Percentiles rank a stretch among this genome's conserved stretches.
These are phyloP conservation scores for Lomentospora prolificans DNA, from an alignment of 2,329 filamentous ascomycete genomes.

Conservation along the genomic window DNA sequence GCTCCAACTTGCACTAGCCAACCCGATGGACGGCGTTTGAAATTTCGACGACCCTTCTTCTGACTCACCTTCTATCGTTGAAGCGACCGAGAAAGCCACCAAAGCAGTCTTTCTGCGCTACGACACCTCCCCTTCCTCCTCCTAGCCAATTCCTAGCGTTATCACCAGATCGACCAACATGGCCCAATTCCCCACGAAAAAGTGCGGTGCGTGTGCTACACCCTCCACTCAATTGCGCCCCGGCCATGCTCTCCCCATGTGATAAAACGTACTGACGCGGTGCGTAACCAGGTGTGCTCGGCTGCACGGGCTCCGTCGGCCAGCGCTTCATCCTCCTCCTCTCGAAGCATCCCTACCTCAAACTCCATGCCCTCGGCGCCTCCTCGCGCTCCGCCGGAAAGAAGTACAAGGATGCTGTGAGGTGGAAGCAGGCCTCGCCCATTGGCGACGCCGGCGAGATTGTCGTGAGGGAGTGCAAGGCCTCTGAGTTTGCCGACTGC, in stretches of 20 bases:
- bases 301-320: constrained; percentile 87
- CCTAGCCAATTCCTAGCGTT: neutral
- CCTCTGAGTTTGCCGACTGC: constrained; percentile 77
- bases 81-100: neutral
- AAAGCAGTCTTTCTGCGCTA: neutral
- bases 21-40: neutral
- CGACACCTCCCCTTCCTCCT: neutral
- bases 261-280: constrained; percentile 10
- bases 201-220: constrained; percentile 49
- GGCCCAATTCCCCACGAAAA: constrained; percentile 43
- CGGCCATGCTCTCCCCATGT: constrained; percentile 8
- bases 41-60: neutral
- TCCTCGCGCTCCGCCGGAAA: constrained; percentile 85
- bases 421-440: constrained; percentile 84
- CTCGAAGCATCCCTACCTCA: constrained; percentile 76
- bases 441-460: constrained; percentile 75
- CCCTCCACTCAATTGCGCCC: too few species aligned
- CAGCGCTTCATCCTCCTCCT: constrained; percentile 93
- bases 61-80: too few species aligned
- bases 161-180: neutral
- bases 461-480: constrained; percentile 74
- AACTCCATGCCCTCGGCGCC: constrained; percentile 80
- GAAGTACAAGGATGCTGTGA: constrained; percentile 86
- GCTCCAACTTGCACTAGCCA: neutral
- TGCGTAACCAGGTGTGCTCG: constrained; percentile 55